phyloP scores from a whole-genome alignment of 768 basidiomycete species.

The Rhizopogon rudus region DNA sequence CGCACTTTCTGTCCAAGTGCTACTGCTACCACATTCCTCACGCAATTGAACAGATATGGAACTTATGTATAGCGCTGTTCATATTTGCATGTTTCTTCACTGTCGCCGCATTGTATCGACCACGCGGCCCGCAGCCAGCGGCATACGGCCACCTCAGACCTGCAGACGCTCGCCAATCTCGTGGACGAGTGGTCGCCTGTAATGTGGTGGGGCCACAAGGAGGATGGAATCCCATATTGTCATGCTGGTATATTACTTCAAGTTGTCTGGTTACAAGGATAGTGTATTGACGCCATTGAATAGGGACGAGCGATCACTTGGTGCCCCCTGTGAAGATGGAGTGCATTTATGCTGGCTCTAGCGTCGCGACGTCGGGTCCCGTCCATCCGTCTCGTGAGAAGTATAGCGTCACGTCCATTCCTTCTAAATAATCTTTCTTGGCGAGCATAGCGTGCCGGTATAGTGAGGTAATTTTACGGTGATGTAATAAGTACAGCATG shows the following conservation, averaged over 20 bases:
- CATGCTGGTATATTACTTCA: conserved; percentile 13
- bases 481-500: no score
- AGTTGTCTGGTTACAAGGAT: neutral
- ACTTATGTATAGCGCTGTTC: conserved; percentile 11
- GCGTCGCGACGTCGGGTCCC: no score
- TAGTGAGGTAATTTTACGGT: no score
- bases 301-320: no score
- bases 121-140: conserved; percentile 22
- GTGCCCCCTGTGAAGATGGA: no score
- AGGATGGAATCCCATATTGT: neutral
- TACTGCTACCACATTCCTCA: neutral
- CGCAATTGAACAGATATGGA: conserved; percentile 16
- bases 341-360: no score
- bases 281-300: neutral
- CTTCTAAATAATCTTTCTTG: no score
- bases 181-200: conserved; percentile 21
- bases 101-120: conserved; percentile 8
- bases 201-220: conserved; percentile 27
- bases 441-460: no score
- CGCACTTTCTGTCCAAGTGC: neutral
- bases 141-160: conserved; percentile 30
- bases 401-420: no score
- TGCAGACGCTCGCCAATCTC: conserved; percentile 26
- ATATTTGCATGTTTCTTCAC: conserved; percentile 7
- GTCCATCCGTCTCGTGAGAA: no score